Conservation (phyloP, 2,329 filamentous ascomycete species). For the Colletotrichum sp. region DNA sequence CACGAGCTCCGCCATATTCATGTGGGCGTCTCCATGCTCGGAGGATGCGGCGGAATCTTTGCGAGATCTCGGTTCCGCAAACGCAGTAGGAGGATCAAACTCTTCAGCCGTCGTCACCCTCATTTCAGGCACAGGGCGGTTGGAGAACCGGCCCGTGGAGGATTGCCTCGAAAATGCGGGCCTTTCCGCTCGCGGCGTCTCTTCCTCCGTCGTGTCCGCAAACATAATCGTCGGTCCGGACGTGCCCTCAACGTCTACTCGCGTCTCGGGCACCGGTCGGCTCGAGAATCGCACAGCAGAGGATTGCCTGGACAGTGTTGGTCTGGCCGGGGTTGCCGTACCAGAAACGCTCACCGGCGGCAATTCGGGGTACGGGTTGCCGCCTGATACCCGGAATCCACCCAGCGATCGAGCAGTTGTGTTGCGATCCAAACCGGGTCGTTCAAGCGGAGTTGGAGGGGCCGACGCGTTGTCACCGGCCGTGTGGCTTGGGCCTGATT, state of each 20-base stretch:
- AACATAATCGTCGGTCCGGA: slow-evolving; percentile 79
- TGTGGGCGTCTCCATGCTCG: slow-evolving; percentile 35
- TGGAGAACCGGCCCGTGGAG: slow-evolving; percentile 64
- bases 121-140: slow-evolving; percentile 65
- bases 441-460: slow-evolving; percentile 14
- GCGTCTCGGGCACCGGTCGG: slow-evolving; percentile 72
- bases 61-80: slow-evolving; percentile 52
- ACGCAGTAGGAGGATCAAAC: slow-evolving; percentile 67
- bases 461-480: slow-evolving; percentile 7
- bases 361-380: slow-evolving; percentile 9
- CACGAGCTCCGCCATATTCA: slow-evolving; percentile 49
- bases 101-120: slow-evolving; percentile 57
- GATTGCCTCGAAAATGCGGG: slow-evolving; percentile 44
- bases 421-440: slow-evolving; percentile 10
- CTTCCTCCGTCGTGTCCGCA: slow-evolving; percentile 46
- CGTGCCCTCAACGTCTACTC: slow-evolving; percentile 67
- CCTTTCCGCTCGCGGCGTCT: slow-evolving; percentile 35
- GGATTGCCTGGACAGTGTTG: slow-evolving; percentile 55
- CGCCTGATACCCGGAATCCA: slow-evolving; percentile 1
- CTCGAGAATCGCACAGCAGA: slow-evolving; percentile 71
- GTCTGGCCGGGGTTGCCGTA: slow-evolving; percentile 36
- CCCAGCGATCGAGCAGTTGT: slow-evolving; percentile 12
- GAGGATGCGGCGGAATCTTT: slow-evolving; percentile 38
- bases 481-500: slow-evolving; percentile 3
- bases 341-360: background rate